Evolutionary conservation across 306 rosid genomes (phyloP), one percentile per base, ranked within the genome.

Genomic region (Canavalia gladiata): DNA sequence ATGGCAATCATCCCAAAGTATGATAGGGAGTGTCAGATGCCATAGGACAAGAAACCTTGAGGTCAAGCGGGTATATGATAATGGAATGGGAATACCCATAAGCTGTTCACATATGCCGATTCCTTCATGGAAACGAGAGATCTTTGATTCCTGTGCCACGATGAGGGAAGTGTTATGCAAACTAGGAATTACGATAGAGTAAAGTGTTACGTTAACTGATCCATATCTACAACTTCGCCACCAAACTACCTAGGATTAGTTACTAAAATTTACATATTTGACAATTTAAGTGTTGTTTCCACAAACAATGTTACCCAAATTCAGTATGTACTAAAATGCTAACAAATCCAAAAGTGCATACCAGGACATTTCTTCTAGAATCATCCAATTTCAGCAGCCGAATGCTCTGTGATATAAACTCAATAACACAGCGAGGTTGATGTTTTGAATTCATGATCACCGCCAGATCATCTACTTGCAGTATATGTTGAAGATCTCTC

Each of bases 1-100:
- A 6, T 88, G 97, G 75, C 98, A 94, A 45, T 92, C 98, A 79
- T 94, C 97, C 98, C 98, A 94, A 30, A 94, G 96, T 76, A 92
- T 94, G 88, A 94, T 71, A 50, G 98, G 98, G 8, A 94, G 98
- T 3, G 97, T 94, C 47, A 94, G 71, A 86, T 92, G 93, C 98
- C 98, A 94, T 13, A 94, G 84, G 81, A 94, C 94, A 58, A 94
- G 94, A 84, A 94, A 88, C 84, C 98, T 86, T 64, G 98, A 94
- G 41, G 98, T 94, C 91, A 94, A 86, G 75, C 98, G 97, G 4
- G 98, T 94, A 78, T 94, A 94, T 46, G 98, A 91, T 37, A 94
- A 86, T 11, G 98, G 98, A 81, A 94, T 94, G 8, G 98, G 98
- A 41, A 86, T 94, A n/a, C 97, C 98, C 82, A 89, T 81, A 56